These are phyloP conservation scores for Silene uniflora DNA, from an alignment of 148 eudicot genomes.

Conservation along the genomic window DNA sequence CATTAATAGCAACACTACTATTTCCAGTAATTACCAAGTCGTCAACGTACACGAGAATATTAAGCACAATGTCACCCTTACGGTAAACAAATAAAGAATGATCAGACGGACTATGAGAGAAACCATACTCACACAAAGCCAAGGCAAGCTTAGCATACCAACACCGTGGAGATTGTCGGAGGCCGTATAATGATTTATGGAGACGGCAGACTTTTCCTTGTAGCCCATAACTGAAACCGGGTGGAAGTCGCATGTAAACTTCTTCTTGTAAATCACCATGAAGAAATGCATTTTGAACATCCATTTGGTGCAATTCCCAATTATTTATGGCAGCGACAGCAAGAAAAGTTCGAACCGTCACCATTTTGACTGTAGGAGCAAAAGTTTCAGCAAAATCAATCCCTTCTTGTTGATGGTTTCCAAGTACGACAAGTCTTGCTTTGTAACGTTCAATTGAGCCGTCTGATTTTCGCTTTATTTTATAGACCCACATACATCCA, in stretches of 20 bases:
- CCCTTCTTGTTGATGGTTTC: no score
- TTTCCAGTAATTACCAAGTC: background rate
- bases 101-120: background rate
- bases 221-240: background rate
- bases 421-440: background rate
- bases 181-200: conserved; percentile 7
- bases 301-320: background rate
- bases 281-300: background rate
- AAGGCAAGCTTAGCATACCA: conserved; percentile 1
- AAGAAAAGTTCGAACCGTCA: background rate
- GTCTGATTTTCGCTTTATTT: background rate
- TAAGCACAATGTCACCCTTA: background rate
- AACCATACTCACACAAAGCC: background rate
- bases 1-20: background rate
- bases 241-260: background rate
- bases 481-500: background rate
- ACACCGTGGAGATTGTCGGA: background rate
- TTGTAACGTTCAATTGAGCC: background rate
- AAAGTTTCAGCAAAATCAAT: no score
- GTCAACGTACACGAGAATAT: conserved; percentile 7
- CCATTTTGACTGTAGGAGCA: no score
- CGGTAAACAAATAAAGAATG: background rate
- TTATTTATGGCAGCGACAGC: background rate
- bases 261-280: no score
- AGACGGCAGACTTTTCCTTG: background rate